Base-by-base conservation (phyloP, 2,329 filamentous ascomycete species). In the Aspergillus sp. region DNA sequence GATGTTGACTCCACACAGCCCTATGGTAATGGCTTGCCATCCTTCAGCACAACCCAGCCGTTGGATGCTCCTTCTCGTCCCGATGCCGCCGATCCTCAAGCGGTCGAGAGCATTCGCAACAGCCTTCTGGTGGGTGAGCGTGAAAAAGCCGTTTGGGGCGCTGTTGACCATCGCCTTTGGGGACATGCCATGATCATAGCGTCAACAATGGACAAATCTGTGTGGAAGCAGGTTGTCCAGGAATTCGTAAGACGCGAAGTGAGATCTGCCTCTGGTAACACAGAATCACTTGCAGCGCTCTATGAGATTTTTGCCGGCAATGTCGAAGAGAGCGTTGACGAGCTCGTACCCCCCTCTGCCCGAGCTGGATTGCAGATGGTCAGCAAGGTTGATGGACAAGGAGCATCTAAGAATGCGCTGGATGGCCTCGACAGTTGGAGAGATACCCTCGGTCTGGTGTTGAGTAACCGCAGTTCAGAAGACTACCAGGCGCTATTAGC, bases 181-280 rank as follows among this genome's bases (percentile, higher is more conserved):
- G 95, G 92, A 2, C 96, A 99, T 75, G 96, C 95, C 3, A 90
- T 99, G 84, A 82, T 99, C 19, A 89, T 99, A 38, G 90, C 95
- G 75, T 96, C 77, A 6, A 95, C 91, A 1, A 82, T 90, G 51
- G 90, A 91, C 21, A 83, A 81, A 48, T 80, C 83, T 5, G 82
- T 96, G 2, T 98, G 96, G 85, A 96, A 92, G 74, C 91, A 96
- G 72, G 93, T 99, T 25, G 87, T 92, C 0, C 92, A 96, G 70
- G 95, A 99, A 70, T 99, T 99, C 70, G 90, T 99, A 17, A 89
- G 92, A 66, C 93, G 96, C 70, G 95, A 99, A 74, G 91, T 99
- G 58, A 96, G 95, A 73, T 89, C 89, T 55, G 81, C 88, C 3
- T 88, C 90, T 2, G 87, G 88, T 57, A 91, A 90, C 68, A 92